Percentiles rank a stretch among this genome's conserved stretches.
Evolutionary conservation across 495 filamentous ascomycete species (phyloP).

Genomic region (Xylaria sp.): DNA sequence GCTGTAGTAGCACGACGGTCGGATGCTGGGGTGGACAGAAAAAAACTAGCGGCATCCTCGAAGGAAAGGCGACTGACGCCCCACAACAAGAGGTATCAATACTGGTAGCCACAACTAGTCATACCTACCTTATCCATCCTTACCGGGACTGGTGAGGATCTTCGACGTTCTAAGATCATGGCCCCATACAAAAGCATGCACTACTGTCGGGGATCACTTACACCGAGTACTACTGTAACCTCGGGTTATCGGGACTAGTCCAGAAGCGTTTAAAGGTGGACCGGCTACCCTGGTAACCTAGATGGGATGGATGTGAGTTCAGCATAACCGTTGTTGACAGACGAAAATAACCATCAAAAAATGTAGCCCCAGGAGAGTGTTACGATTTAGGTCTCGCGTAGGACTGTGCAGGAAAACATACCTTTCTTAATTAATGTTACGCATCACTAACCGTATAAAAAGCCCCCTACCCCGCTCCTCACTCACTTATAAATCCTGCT

Average conservation of each 20-base stretch:
- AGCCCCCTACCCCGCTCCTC: not conserved
- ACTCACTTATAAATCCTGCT: not conserved
- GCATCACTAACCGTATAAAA: not conserved
- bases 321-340: not conserved
- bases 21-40: not conserved
- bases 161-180: not conserved
- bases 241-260: not conserved
- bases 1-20: not conserved
- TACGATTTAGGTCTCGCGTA: not conserved
- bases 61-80: not conserved
- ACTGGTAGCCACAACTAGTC: not conserved
- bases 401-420: not conserved
- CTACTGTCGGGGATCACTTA: not conserved
- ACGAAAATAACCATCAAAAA: not conserved
- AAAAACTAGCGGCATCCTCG: not conserved
- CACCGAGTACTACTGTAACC: too few species aligned
- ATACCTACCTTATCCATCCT: not conserved
- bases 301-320: not conserved
- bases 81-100: slow-evolving; percentile 8
- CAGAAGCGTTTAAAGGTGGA: too few species aligned
- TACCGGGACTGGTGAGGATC: slow-evolving; percentile 2
- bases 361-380: not conserved
- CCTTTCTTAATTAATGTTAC: not conserved
- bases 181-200: not conserved
- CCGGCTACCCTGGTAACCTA: too few species aligned